Base-by-base conservation (phyloP, 352 stramenopile genomes). In the Blastocystis sp. region DNA sequence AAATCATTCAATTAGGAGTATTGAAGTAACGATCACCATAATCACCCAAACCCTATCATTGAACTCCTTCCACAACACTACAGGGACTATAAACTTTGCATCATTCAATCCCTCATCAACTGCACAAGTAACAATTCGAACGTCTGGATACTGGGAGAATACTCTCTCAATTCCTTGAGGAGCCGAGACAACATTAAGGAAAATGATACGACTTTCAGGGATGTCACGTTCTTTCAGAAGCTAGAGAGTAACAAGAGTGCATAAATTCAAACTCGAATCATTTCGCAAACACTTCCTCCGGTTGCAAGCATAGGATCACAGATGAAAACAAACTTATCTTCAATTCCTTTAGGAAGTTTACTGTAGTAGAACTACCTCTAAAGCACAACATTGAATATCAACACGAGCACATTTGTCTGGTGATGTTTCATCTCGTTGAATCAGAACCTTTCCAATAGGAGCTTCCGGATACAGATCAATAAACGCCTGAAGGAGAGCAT, bases 61-160 rank as follows among this genome's bases (percentile, higher is more conserved):
- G 40, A 30, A 27, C 22, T 19, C 5, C 44, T 35, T 5, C 4
- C 17, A 15, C 9, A 11, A 68, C 4, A 2, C 0, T 56, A 89
- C 90, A n/a, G 90, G 90, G 9, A 92, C 90, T 42, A 92, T 92
- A 48, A 90, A 92, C 68, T 91, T 91, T 35, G 92, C 51, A 1
- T 90, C 90, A 59, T 92, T 92, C 27, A 92, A 76, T 15, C 68
- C 33, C 15, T 33, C 76, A 78, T 92, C 90, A 17, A 92, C 30
- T 33, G 90, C 88, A 17, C 64, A 60, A 19, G 90, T 92, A 15
- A 92, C 88, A n/a, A 92, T 54, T 11, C 35, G 17, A 30, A 92
- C 59, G 5, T 87, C 24, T 11, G 90, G 90, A 42, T 79, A 91
- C 33, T 40, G 62, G 0, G 35, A n/a, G 33, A 59, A 70, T 7